These are phyloP conservation scores for Monosporozyma servazzii DNA, from an alignment of 805 yeast genomes.

Conservation along the genomic window DNA sequence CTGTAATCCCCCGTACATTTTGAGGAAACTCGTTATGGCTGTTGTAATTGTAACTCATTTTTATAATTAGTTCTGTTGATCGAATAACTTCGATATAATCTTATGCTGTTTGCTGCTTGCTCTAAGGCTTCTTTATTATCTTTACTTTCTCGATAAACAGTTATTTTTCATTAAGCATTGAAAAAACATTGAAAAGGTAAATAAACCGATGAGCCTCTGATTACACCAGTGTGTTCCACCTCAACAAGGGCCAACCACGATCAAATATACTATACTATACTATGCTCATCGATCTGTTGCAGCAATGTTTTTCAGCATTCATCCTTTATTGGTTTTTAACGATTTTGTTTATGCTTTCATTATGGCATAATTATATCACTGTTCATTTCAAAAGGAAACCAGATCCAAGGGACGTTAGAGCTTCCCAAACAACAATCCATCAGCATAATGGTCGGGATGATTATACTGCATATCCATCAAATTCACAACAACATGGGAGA, in stretches of 20 bases:
- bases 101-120: not conserved
- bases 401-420: conserved; percentile 25
- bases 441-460: not conserved
- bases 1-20: not conserved
- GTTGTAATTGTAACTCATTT: not conserved
- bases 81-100: no score
- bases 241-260: not conserved
- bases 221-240: not conserved
- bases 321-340: conserved; percentile 14
- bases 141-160: not conserved
- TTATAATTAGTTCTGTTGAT: not conserved
- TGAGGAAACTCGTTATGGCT: not conserved
- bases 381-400: conserved; percentile 18
- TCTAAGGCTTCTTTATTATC: not conserved
- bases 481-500: not conserved
- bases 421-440: conserved; percentile 15
- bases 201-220: not conserved
- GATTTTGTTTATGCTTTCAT: conserved; percentile 21
- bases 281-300: conserved; percentile 4
- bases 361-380: conserved; percentile 25
- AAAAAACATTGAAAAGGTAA: not conserved
- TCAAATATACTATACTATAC: not conserved
- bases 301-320: conserved; percentile 5
- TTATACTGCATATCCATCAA: not conserved
- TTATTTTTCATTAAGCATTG: not conserved